Conservation (phyloP, 352 stramenopile genomes). For the Globisporangium emineosum region DNA sequence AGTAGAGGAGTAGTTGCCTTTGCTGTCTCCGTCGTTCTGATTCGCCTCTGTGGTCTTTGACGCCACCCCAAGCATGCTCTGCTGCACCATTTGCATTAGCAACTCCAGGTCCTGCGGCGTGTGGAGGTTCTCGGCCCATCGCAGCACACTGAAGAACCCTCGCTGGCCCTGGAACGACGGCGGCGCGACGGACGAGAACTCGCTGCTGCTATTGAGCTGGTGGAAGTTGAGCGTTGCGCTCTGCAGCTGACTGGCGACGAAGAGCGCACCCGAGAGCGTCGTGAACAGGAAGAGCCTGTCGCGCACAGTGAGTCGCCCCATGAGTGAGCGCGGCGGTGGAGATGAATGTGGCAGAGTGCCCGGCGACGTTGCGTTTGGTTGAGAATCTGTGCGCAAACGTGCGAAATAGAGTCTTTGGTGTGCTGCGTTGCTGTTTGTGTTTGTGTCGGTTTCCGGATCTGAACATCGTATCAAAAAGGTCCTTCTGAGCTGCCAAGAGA, state of each 20-base stretch:
- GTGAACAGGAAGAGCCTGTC: conserved; percentile 18
- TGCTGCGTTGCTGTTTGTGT: no score
- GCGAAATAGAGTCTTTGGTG: no score
- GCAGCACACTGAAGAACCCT: conserved; percentile 48
- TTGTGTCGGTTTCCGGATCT: no score
- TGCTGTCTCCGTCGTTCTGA: not conserved
- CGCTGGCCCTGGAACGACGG: conserved; percentile 30
- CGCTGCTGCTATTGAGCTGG: conserved; percentile 18
- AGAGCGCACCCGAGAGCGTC: conserved; percentile 17
- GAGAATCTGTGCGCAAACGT: no score
- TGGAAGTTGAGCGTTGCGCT: conserved; percentile 35
- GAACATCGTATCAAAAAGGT: no score
- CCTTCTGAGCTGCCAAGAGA: no score
- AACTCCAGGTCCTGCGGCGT: conserved; percentile 33
- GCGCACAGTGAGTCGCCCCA: conserved; percentile 5
- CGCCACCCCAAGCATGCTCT: not conserved
- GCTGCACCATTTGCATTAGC: conserved; percentile 20
- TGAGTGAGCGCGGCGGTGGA: not conserved
- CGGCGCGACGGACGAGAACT: conserved; percentile 18
- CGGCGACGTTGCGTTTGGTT: no score
- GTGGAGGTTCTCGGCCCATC: conserved; percentile 54
- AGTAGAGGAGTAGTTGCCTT: not conserved
- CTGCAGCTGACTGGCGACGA: conserved; percentile 28
- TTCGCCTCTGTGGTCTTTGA: not conserved
- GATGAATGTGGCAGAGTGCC: not conserved